Base-by-base conservation (phyloP, 192 early-diverging fungal species). In the Coemansia sp. region DNA sequence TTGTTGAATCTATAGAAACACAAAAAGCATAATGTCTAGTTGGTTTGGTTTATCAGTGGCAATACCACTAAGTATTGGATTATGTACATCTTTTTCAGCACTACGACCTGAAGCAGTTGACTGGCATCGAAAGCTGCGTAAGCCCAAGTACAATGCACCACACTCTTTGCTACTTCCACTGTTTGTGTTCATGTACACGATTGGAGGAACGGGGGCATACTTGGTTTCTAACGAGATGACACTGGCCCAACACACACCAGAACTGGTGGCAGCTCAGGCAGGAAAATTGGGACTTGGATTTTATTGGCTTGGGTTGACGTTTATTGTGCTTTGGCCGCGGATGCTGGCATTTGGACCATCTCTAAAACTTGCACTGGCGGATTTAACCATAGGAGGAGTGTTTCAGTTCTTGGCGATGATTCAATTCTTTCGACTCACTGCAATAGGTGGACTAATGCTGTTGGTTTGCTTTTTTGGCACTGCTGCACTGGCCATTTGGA, bases 231-330 rank as follows among this genome's bases (percentile, higher is more conserved):
- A 72, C 61, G 78, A 75, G 36, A 72, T 70, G 67, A 61, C 61
- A 14, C 54, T 81, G 11, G 68, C 67, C 3, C 66, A 56, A 6
- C 58, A 69, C 22, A 74, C 68, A 32, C 58, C 58, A 8, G 78
- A 71, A 56, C n/a, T 58, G 21, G 61, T 67, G 0, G 78, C 70
- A 23, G 70, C 59, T 36, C 68, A 55, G n/a, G 73, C 73, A 2
- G 78, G 78, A 4, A 70, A 70, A 39, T 53, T 68, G 55, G 78
- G 78, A 29, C 59, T 81, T 11, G 78, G 73, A 8, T 75, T 72
- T 56, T 81, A 72, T 60, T 81, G 78, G 78, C 61, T 81, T 46
- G 63, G 56, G 5, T 53, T 81, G 30, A 81, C 78, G 23, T 76
- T 81, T 25, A 31, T 71, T n/a, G 62, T 67, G 19, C 64, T 81